These are phyloP conservation scores for Cruciata laevipes DNA, from an alignment of 257 asterid genomes.

Conservation along the genomic window DNA sequence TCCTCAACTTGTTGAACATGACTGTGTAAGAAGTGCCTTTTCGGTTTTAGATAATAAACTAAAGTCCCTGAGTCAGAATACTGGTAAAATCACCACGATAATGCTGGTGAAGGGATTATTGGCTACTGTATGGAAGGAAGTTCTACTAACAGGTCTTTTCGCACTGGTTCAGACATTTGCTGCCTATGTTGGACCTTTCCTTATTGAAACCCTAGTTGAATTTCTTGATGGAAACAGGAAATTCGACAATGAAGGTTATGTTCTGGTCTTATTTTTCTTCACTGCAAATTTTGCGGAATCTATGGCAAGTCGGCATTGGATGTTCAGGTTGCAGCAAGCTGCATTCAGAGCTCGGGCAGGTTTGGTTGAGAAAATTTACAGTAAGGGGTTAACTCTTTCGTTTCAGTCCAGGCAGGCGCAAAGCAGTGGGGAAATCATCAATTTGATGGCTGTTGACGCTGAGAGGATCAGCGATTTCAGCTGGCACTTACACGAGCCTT, in stretches of 20 bases:
- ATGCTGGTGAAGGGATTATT: slow-evolving; percentile 67
- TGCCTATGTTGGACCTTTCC: slow-evolving; percentile 69
- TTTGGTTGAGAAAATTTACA: slow-evolving; percentile 60
- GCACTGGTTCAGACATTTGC: slow-evolving; percentile 42
- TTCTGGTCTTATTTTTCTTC: slow-evolving; percentile 48
- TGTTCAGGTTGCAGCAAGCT: slow-evolving; percentile 59
- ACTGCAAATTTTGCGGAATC: slow-evolving; percentile 62
- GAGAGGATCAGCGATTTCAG: slow-evolving; percentile 68
- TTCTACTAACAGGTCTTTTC: slow-evolving; percentile 39
- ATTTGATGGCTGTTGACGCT: slow-evolving; percentile 78
- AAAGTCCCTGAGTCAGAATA: slow-evolving; percentile 30
- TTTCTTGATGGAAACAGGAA: slow-evolving; percentile 50
- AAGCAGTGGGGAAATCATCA: slow-evolving; percentile 72
- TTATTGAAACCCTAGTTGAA: slow-evolving; percentile 67
- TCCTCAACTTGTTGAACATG: slow-evolving; percentile 58
- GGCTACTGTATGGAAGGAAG: slow-evolving; percentile 43
- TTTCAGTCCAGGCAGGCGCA: slow-evolving; percentile 64
- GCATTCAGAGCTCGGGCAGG: slow-evolving; percentile 79
- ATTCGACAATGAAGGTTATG: slow-evolving; percentile 47
- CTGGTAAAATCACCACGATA: slow-evolving; percentile 36
- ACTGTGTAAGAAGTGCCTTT: slow-evolving; percentile 50
- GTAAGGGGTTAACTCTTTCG: slow-evolving; percentile 65
- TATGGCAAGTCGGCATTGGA: slow-evolving; percentile 62
- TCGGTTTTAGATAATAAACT: slow-evolving; percentile 44
- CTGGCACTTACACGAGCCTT: slow-evolving; percentile 80